A percentile compares a stretch with the other conserved stretches of the same genome.
These are phyloP conservation scores for Chlorella sp. DNA, from an alignment of 139 green algal species.

Conservation along the genomic window DNA sequence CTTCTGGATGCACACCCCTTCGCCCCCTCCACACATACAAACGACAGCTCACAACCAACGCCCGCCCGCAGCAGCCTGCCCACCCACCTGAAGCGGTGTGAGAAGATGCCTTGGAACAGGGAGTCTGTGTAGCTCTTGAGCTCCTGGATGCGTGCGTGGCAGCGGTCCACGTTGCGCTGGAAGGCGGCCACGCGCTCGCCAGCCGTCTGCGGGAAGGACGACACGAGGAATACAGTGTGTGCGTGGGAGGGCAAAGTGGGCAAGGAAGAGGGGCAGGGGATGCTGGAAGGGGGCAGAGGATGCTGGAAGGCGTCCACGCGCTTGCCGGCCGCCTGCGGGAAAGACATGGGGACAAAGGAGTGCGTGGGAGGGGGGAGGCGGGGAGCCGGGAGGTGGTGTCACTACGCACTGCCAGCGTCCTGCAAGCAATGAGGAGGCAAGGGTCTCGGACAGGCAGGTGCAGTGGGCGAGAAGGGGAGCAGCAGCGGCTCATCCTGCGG, in stretches of 20 bases:
- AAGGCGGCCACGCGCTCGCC: slow-evolving; percentile 50
- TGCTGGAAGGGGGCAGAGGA: too few species aligned
- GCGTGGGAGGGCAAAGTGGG: background rate
- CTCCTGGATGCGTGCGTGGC: slow-evolving; percentile 52
- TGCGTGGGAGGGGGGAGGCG: too few species aligned
- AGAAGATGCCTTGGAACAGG: slow-evolving; percentile 70
- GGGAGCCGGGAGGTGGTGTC: too few species aligned
- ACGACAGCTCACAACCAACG: background rate
- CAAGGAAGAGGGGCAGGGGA: too few species aligned
- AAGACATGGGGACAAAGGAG: background rate
- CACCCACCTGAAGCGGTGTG: slow-evolving; percentile 61
- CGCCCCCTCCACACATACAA: too few species aligned
- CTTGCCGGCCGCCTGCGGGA: background rate
- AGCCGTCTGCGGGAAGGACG: background rate
- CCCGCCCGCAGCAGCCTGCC: background rate
- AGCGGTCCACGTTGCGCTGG: slow-evolving; percentile 53
- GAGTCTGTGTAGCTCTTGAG: slow-evolving; percentile 59
- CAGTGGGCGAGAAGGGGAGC: too few species aligned
- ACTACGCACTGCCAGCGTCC: too few species aligned
- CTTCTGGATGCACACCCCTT: too few species aligned
- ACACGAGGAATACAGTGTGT: background rate
- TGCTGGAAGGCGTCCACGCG: slow-evolving; percentile 54
- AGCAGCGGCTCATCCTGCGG: too few species aligned
- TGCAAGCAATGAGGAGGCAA: too few species aligned
- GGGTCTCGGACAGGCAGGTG: too few species aligned